Base-by-base conservation (phyloP, 352 stramenopile genomes). In the Pythium monospermum region DNA sequence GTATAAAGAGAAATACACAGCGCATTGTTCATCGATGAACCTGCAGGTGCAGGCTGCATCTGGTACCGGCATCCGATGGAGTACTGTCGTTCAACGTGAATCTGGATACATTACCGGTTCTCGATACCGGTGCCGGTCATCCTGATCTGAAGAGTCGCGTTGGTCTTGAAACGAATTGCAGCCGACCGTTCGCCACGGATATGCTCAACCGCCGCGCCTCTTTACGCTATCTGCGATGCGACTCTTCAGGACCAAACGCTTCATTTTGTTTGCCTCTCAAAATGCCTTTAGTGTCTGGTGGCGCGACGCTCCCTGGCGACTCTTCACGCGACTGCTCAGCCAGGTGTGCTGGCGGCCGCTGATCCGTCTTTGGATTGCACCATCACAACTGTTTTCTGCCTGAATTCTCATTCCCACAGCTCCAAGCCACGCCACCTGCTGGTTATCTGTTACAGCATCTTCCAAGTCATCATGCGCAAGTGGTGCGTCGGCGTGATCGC, bases 401-500 rank as follows among this genome's bases (percentile, higher is more conserved):
- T 46, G 38, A 2, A 45, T 25, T 44, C 13, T 19, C 36, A 33
- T 12, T 19, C 36, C 31, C 1, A 6, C 31, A 42, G 11, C 21
- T 21, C 11, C 32, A 41, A 51, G 25, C 22, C 42, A 25, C 35
- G n/a, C 42, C 5, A 19, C 26, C 11, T 30, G 7, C 8, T 15
- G 18, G n/a, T 47, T 11, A 11, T 11, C 13, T 38, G 19, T 30
- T 36, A 10, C 19, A 21, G 5, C 5, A 35, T 18, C 18, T 10
- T 37, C 16, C 44, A 52, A 22, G 12, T 42, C 26, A 65, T 18
- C 49, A 69, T 64, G 66, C 61, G 66, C 47, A 67, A 58, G 53
- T 74, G 61, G 66, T 66, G 61, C 40, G 30, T 72, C 41, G 57
- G 63, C 37, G 46, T 49, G 30, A 59, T 75, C 31, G 40, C 61